Percentiles rank a stretch among this genome's conserved stretches.
phyloP scores from a whole-genome alignment of 768 basidiomycete species.

The Lentinus brumalis region DNA sequence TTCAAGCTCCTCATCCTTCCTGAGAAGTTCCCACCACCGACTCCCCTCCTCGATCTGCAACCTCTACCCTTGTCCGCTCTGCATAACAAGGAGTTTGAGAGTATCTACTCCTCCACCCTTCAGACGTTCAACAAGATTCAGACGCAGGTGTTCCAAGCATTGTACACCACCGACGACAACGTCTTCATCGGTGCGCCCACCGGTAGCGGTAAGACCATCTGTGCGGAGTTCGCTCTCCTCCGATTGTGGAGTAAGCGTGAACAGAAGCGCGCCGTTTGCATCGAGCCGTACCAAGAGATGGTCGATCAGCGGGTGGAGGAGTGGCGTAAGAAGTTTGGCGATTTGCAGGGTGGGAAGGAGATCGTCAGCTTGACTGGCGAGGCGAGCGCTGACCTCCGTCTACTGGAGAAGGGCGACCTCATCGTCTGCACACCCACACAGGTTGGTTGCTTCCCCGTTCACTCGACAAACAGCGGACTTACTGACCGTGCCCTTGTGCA shows the following conservation, averaged over 20 bases:
- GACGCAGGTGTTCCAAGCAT: conserved; percentile 97
- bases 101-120: conserved; percentile 78
- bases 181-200: conserved; percentile 97
- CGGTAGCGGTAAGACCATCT: conserved; percentile 96
- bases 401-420: conserved; percentile 89
- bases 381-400: conserved; percentile 85
- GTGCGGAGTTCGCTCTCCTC: conserved; percentile 93
- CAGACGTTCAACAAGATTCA: conserved; percentile 98
- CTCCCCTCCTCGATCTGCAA: conserved; percentile 91
- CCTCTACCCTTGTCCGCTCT: conserved; percentile 86
- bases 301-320: conserved; percentile 88
- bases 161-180: conserved; percentile 96
- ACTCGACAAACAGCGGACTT: neutral
- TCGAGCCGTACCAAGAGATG: conserved; percentile 98
- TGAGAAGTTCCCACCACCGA: conserved; percentile 93
- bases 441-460: conserved; percentile 45
- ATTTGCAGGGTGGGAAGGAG: conserved; percentile 89
- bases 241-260: conserved; percentile 93
- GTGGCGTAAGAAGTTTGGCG: conserved; percentile 84
- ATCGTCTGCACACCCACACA: conserved; percentile 93
- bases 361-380: conserved; percentile 94
- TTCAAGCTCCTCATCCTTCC: conserved; percentile 99
- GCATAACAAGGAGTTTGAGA: conserved; percentile 91
- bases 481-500: conserved; percentile 33
- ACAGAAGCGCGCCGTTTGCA: conserved; percentile 84